Conservation (phyloP, 2,329 filamentous ascomycete species). For the Thelonectria rubi region DNA sequence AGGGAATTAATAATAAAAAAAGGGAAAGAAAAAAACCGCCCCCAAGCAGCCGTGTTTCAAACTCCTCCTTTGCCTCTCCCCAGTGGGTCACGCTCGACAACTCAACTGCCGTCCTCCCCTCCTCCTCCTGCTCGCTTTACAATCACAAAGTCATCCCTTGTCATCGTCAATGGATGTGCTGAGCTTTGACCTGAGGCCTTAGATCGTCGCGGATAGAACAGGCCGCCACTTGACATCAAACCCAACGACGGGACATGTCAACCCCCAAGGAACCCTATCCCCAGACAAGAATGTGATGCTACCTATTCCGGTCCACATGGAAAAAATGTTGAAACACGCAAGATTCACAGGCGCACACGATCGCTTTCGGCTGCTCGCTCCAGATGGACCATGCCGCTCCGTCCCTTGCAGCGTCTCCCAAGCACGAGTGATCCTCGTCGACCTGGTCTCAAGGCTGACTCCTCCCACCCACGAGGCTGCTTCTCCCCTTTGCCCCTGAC, state of each 20-base stretch:
- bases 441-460: constrained; percentile 8
- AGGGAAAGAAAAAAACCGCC: background rate
- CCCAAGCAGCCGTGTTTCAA: constrained; percentile 21
- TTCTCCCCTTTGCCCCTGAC: constrained; percentile 5
- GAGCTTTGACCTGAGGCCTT: too few relatives aligned
- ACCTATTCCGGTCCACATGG: background rate
- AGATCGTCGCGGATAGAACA: constrained; percentile 8
- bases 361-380: constrained; percentile 3
- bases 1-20: too few relatives aligned
- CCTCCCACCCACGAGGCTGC: constrained; percentile 9
- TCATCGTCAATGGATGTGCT: background rate
- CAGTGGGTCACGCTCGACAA: background rate
- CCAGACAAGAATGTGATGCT: too few relatives aligned
- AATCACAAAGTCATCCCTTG: too few relatives aligned
- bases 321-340: constrained; percentile 1
- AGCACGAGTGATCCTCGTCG: too few relatives aligned
- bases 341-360: background rate
- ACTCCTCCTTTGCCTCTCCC: constrained; percentile 2
- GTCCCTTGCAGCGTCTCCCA: constrained; percentile 16
- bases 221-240: constrained; percentile 4
- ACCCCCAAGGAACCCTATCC: background rate
- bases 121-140: too few relatives aligned
- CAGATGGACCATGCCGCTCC: background rate
- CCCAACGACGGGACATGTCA: background rate
- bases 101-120: constrained; percentile 9